phyloP scores from a whole-genome alignment of 352 stramenopile genomes.

The Plasmopara viticola region DNA sequence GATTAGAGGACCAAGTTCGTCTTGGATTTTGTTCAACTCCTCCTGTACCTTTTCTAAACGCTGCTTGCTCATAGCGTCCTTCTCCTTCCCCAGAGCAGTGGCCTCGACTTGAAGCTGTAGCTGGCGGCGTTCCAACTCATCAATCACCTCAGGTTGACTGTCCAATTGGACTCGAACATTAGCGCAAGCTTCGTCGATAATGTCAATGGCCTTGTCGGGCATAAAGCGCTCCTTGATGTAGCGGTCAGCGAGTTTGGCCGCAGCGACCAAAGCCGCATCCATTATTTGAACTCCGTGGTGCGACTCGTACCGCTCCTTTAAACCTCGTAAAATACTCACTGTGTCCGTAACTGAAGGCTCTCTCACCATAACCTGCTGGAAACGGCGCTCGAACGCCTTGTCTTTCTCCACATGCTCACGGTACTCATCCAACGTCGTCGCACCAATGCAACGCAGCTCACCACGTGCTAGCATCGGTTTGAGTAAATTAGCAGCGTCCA shows the following conservation, averaged over 20 bases:
- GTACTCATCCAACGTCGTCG: slow-evolving; percentile 98
- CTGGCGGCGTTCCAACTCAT: slow-evolving; percentile 91
- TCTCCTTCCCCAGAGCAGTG: slow-evolving; percentile 90
- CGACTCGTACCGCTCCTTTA: slow-evolving; percentile 95
- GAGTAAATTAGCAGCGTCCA: slow-evolving; percentile 97
- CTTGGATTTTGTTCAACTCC: slow-evolving; percentile 88
- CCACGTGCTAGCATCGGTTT: slow-evolving; percentile 97
- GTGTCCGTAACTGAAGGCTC: slow-evolving; percentile 94
- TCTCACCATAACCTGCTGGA: slow-evolving; percentile 94
- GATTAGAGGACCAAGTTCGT: slow-evolving; percentile 87
- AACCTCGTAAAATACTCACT: slow-evolving; percentile 93
- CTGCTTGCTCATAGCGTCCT: slow-evolving; percentile 89
- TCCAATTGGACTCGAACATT: slow-evolving; percentile 92
- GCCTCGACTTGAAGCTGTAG: slow-evolving; percentile 95
- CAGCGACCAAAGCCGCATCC: slow-evolving; percentile 90
- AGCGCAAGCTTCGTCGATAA: slow-evolving; percentile 92
- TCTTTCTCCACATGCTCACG: slow-evolving; percentile 98
- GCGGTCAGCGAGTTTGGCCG: slow-evolving; percentile 90
- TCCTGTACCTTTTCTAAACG: slow-evolving; percentile 88
- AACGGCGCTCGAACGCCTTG: slow-evolving; percentile 95
- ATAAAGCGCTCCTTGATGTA: slow-evolving; percentile 92
- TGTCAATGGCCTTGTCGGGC: slow-evolving; percentile 93
- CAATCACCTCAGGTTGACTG: slow-evolving; percentile 93
- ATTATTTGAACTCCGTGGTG: slow-evolving; percentile 95
- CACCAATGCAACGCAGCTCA: slow-evolving; percentile 95